phyloP scores from a whole-genome alignment of 352 stramenopile genomes.

The Pythium sp. region DNA sequence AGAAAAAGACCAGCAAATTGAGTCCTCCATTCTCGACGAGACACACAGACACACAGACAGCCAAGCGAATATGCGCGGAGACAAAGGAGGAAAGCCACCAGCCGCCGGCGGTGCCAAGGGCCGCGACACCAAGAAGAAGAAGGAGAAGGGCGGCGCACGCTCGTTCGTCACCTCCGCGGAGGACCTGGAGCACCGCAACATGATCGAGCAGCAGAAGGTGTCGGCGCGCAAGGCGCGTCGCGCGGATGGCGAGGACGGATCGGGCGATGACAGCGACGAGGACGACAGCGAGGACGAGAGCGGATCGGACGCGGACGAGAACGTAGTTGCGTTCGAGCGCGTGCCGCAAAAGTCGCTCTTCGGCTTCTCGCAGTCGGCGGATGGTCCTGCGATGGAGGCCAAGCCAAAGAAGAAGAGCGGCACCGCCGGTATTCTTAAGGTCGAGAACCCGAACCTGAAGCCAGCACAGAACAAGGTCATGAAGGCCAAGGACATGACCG shows the following conservation, averaged over 20 bases:
- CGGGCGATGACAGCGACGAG: constrained; percentile 41
- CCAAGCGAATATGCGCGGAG: constrained; percentile 34
- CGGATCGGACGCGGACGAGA: constrained; percentile 43
- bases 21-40: not conserved
- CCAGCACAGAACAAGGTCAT: constrained; percentile 78
- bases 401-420: constrained; percentile 72
- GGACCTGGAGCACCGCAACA: constrained; percentile 76
- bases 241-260: constrained; percentile 26
- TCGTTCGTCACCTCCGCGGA: constrained; percentile 84
- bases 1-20: constrained; percentile 2
- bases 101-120: constrained; percentile 37
- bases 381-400: constrained; percentile 54
- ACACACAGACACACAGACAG: not conserved
- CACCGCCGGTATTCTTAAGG: constrained; percentile 67
- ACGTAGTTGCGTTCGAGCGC: constrained; percentile 66
- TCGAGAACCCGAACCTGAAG: constrained; percentile 80
- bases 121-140: constrained; percentile 50
- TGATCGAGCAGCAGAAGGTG: constrained; percentile 70
- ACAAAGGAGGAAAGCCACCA: constrained; percentile 52
- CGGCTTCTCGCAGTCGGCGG: constrained; percentile 56
- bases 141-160: constrained; percentile 68
- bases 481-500: constrained; percentile 85
- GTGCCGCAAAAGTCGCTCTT: constrained; percentile 76
- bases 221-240: constrained; percentile 69
- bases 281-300: constrained; percentile 30